These are phyloP conservation scores for Monilinia fructigena DNA, from an alignment of 2,329 filamentous ascomycete species.

Conservation along the genomic window DNA sequence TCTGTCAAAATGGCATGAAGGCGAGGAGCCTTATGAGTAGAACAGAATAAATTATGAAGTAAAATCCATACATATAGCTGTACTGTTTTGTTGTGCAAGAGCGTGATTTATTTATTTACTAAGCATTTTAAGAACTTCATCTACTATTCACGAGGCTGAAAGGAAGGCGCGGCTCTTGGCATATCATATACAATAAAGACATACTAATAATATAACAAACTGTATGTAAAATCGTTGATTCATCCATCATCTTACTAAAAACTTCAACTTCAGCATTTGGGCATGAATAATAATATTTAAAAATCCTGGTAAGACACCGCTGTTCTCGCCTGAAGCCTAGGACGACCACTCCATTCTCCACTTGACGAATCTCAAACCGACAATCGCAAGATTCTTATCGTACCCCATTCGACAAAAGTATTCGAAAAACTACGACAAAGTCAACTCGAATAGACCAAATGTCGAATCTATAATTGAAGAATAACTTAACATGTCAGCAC, in stretches of 20 bases:
- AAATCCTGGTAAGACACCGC: constrained; percentile 20
- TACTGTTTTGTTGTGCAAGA: neutral
- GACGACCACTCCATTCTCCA: constrained; percentile 19
- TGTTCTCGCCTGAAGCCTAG: constrained; percentile 22
- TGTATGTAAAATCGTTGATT: neutral
- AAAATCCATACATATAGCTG: constrained; percentile 4
- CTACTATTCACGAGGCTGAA: constrained; percentile 10
- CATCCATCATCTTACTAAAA: neutral
- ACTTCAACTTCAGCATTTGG: constrained; percentile 1
- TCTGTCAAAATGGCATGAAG: constrained; percentile 19
- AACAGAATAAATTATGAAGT: constrained; percentile 19
- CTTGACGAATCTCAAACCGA: constrained; percentile 18
- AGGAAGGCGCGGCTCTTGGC: constrained; percentile 14
- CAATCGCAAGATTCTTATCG: constrained; percentile 16
- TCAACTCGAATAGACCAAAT: constrained; percentile 1
- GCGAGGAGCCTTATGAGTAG: constrained; percentile 22
- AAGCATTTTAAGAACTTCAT: neutral
- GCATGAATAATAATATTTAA: constrained; percentile 16
- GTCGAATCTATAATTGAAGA: neutral
- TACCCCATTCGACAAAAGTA: constrained; percentile 2
- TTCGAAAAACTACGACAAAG: constrained; percentile 9
- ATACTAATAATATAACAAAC: constrained; percentile 7
- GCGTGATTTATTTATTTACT: neutral
- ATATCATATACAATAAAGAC: constrained; percentile 2
- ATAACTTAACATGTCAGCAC: constrained; percentile 21